A percentile compares a stretch with the other conserved stretches of the same genome.
These are phyloP conservation scores for Sclerotinia subarctica DNA, from an alignment of 2,329 filamentous ascomycete genomes.

Conservation along the genomic window DNA sequence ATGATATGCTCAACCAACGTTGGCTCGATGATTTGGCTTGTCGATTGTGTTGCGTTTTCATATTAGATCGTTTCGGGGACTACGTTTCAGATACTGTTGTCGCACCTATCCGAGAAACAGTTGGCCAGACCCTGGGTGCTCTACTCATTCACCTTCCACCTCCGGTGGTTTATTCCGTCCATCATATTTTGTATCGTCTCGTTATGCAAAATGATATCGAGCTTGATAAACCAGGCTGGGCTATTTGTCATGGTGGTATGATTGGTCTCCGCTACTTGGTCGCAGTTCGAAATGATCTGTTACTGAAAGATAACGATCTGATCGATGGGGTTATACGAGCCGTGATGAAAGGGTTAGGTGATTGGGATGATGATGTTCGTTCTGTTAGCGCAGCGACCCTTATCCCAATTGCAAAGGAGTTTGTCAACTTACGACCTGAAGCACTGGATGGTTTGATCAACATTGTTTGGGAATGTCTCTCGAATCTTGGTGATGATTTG, in stretches of 20 bases:
- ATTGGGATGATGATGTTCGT: constrained; percentile 91
- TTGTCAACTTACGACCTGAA: constrained; percentile 77
- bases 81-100: constrained; percentile 98
- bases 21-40: constrained; percentile 97
- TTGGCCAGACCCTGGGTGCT: constrained; percentile 89
- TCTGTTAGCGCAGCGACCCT: constrained; percentile 96
- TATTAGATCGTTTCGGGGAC: constrained; percentile 95
- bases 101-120: constrained; percentile 90
- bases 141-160: constrained; percentile 79
- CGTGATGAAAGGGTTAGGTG: constrained; percentile 91
- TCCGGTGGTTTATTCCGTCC: constrained; percentile 77
- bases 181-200: constrained; percentile 79
- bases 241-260: constrained; percentile 97
- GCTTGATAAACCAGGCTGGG: constrained; percentile 76
- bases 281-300: constrained; percentile 86
- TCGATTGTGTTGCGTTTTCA: constrained; percentile 89
- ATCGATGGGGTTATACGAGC: constrained; percentile 90
- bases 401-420: constrained; percentile 93
- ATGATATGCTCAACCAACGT: constrained; percentile 72
- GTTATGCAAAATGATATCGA: constrained; percentile 86
- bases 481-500: constrained; percentile 92
- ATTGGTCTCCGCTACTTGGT: constrained; percentile 93
- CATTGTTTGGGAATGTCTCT: constrained; percentile 96
- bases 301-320: constrained; percentile 77
- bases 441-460: constrained; percentile 80